A percentile compares a stretch with the other conserved stretches of the same genome.
Evolutionary conservation across 805 yeast genomes (phyloP).

Genomic region (Ogataea parapolymorpha): DNA sequence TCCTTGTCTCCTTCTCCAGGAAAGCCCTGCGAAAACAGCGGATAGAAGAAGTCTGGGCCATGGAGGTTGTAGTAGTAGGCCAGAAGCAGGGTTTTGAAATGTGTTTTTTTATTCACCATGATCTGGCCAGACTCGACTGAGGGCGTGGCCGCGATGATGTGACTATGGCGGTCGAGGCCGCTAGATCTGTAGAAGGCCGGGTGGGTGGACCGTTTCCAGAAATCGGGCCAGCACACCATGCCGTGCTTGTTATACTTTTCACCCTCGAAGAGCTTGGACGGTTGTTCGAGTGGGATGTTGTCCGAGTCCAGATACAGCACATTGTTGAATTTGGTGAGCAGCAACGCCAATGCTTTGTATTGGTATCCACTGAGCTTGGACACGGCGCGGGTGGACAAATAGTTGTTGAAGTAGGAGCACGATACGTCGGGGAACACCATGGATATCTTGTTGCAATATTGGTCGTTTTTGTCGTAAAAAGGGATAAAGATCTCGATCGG

Average conservation of each 20-base stretch:
- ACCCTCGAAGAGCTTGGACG: constrained; percentile 42
- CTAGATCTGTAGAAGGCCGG: constrained; percentile 53
- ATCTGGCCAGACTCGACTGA: constrained; percentile 72
- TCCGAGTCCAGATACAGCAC: constrained; percentile 49
- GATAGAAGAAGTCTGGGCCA: constrained; percentile 68
- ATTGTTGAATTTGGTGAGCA: constrained; percentile 44
- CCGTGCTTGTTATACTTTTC: constrained; percentile 42
- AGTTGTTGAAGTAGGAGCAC: constrained; percentile 43
- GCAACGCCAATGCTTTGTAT: constrained; percentile 47
- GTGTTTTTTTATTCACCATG: constrained; percentile 56
- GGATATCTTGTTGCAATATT: constrained; percentile 41
- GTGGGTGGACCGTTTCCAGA: constrained; percentile 62
- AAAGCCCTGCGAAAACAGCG: constrained; percentile 64
- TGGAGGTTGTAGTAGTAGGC: constrained; percentile 61
- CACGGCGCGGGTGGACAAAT: constrained; percentile 24
- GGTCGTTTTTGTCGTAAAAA: constrained; percentile 37
- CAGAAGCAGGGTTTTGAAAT: constrained; percentile 54
- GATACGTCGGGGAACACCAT: constrained; percentile 36
- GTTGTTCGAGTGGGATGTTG: constrained; percentile 40
- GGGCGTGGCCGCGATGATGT: constrained; percentile 42
- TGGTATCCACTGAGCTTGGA: constrained; percentile 39
- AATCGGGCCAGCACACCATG: constrained; percentile 62
- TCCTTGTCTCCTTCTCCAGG: constrained; percentile 84
- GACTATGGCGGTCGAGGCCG: constrained; percentile 33
- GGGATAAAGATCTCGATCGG: constrained; percentile 54